Evolutionary conservation across 2,329 filamentous ascomycete species (phyloP), one percentile per base, ranked within the genome.

Genomic region (Monosporascus sp.): DNA sequence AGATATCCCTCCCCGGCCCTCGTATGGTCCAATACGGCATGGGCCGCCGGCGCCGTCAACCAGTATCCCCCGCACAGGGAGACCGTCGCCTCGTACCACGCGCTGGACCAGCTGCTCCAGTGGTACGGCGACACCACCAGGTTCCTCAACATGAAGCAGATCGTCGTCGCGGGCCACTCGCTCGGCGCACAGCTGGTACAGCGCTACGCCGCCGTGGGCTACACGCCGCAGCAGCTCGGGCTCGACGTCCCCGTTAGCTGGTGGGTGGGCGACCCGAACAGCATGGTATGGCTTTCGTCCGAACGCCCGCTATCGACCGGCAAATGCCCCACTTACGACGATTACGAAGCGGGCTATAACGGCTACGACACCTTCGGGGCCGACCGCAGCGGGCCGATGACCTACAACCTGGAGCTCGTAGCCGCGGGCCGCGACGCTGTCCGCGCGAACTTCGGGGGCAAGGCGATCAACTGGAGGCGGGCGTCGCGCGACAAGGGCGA

Each of bases 231-330:
- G 9, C 35, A 51, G 44, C 50, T 55, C 22, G 48, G 47, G 15
- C 31, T 51, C 15, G 35, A 48, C 5, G 50, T 48, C 1, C 52
- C 50, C 7, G 48, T 57, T 7, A 53, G 31, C 24, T 57, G 55
- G 48, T 57, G 50, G 48, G 51, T 57, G 15, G 53, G 55, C n/a
- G 49, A 53, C n/a, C 55, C 55, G 7, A 57, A 55, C 48, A 51
- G 50, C 41, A 20, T 51, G 9, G 18, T 55, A 11, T 55, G 55
- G 55, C 46, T 57, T 3, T 44, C 48, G 8, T 18, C 26, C 4
- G 35, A 37, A 9, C 53, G 55, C 1, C 55, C 55, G 5, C 40
- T 55, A 8, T 43, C 47, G 7, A 52, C 50, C 11, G 37, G 26
- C 3, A 48, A 48, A 17, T 57, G 55, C 46, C 14, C 52, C 3